Evolutionary conservation across 306 rosid species (phyloP).

Genomic region (Quercus bicolor): DNA sequence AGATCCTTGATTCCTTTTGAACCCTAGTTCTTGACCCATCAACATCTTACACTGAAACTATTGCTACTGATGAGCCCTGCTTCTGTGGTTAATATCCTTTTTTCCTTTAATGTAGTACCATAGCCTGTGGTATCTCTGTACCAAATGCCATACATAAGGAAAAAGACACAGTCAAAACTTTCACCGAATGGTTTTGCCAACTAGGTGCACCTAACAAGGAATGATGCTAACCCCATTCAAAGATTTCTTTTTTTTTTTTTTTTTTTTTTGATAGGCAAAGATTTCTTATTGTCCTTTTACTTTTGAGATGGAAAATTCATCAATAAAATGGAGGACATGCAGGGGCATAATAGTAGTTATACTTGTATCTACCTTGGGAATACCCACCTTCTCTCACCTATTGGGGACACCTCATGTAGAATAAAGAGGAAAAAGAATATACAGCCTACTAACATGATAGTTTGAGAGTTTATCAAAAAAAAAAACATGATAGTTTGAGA

Average conservation of each 20-base stretch:
- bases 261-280: background rate
- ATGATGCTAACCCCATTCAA: constrained; percentile 38
- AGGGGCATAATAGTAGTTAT: constrained; percentile 29
- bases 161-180: constrained; percentile 38
- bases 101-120: constrained; percentile 25
- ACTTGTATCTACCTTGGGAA: constrained; percentile 10
- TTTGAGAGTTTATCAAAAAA: no score
- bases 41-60: constrained; percentile 58
- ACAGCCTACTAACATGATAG: constrained; percentile 3
- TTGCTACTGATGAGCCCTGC: constrained; percentile 36
- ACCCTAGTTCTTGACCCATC: constrained; percentile 39
- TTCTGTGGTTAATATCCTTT: constrained; percentile 39
- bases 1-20: constrained; percentile 43
- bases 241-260: constrained; percentile 10
- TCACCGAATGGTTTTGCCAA: constrained; percentile 34
- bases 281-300: constrained; percentile 29
- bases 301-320: constrained; percentile 26
- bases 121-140: constrained; percentile 29
- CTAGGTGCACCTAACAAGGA: constrained; percentile 45
- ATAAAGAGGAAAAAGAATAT: constrained; percentile 9
- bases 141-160: constrained; percentile 26
- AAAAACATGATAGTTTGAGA: constrained; percentile 2
- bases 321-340: constrained; percentile 14
- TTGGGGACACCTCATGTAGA: constrained; percentile 17
- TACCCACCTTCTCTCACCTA: background rate